Percentiles rank a stretch among this genome's conserved stretches.
Conservation (phyloP, 352 stramenopile species). For the Phytophthora pseudosyringae region DNA sequence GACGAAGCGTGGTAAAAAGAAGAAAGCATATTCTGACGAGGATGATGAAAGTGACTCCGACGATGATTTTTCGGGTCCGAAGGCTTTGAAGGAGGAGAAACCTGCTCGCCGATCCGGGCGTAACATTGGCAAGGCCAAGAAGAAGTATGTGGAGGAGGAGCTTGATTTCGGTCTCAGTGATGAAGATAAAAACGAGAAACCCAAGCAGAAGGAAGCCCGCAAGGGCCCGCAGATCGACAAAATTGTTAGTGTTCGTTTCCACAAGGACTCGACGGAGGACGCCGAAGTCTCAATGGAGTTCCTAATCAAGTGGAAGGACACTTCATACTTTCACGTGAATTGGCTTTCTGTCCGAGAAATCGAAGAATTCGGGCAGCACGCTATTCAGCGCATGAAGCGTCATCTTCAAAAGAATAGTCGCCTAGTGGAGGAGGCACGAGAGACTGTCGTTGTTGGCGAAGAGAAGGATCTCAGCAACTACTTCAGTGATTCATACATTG, state of each 20-base stretch:
- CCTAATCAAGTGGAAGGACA: constrained; percentile 99
- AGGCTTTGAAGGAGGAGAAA: constrained; percentile 53
- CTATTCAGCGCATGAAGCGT: constrained; percentile 84
- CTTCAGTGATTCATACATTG: constrained; percentile 84
- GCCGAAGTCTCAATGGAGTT: constrained; percentile 93
- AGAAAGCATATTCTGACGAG: constrained; percentile 75
- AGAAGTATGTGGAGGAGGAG: constrained; percentile 87
- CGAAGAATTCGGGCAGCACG: constrained; percentile 82
- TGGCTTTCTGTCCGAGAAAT: constrained; percentile 97
- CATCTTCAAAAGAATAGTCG: constrained; percentile 90
- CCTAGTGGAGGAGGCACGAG: constrained; percentile 74
- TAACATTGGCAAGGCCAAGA: constrained; percentile 84
- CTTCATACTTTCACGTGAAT: constrained; percentile 97
- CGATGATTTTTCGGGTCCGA: constrained; percentile 47
- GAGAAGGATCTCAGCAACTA: constrained; percentile 84
- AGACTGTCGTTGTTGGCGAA: constrained; percentile 75
- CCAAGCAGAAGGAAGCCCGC: constrained; percentile 40
- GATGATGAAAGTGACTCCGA: constrained; percentile 78
- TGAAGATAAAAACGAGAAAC: constrained; percentile 61
- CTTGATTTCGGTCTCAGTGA: constrained; percentile 77
- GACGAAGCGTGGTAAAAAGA: constrained; percentile 61
- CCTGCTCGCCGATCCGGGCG: constrained; percentile 80
- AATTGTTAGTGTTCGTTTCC: constrained; percentile 91
- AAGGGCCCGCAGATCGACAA: constrained; percentile 93
- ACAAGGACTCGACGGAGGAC: constrained; percentile 54